These are phyloP conservation scores for Oryza coarctata DNA, from an alignment of 176 grass and related monocot genomes.

Conservation along the genomic window DNA sequence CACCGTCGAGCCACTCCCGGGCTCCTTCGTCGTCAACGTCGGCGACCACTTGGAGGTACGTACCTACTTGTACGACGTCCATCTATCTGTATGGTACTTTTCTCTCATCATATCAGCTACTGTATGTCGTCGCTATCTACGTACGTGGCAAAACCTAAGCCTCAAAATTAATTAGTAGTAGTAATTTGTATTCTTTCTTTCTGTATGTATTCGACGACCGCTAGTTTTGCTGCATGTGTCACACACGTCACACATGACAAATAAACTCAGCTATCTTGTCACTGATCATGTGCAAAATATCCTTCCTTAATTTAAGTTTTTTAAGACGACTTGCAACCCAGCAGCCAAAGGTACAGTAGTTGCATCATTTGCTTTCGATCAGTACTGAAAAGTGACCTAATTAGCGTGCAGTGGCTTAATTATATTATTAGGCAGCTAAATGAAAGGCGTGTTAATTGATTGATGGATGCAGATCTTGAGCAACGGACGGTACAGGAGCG, in stretches of 20 bases:
- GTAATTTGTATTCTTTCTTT: background rate
- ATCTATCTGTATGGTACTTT: too few relatives aligned
- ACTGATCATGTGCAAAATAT: too few relatives aligned
- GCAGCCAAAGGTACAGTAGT: too few relatives aligned
- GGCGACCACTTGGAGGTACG: slow-evolving; percentile 93
- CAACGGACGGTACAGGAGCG: slow-evolving; percentile 87
- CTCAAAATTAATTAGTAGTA: background rate
- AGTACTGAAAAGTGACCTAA: too few relatives aligned
- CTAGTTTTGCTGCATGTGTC: background rate
- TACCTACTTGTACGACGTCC: background rate
- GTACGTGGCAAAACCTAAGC: background rate
- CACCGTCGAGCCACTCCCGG: slow-evolving; percentile 59
- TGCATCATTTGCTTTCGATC: too few relatives aligned
- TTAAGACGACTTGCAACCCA: background rate
- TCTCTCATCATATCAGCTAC: too few relatives aligned
- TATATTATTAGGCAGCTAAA: too few relatives aligned
- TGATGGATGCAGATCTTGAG: slow-evolving; percentile 63
- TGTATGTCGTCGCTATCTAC: too few relatives aligned
- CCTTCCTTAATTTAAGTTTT: background rate
- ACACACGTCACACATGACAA: background rate
- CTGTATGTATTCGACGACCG: background rate
- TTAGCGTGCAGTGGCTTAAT: too few relatives aligned
- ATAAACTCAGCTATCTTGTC: background rate
- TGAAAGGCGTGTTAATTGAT: background rate
- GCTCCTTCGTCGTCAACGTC: slow-evolving; percentile 75